phyloP scores from a whole-genome alignment of 192 early-diverging fungal species.

The Coemansia sp. region DNA sequence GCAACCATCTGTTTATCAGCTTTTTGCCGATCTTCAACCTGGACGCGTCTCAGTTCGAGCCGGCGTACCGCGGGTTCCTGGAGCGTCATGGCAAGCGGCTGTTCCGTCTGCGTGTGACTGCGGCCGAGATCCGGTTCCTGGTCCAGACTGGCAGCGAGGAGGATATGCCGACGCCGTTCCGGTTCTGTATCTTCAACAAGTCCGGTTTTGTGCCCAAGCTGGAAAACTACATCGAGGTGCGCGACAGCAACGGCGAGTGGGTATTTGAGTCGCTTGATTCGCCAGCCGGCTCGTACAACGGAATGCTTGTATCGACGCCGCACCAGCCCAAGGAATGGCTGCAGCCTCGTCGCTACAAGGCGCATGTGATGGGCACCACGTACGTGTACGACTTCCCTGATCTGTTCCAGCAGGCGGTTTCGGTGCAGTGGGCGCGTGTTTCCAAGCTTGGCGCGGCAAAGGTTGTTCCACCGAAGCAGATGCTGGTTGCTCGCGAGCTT shows the following conservation, averaged over 20 bases:
- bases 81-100: slow-evolving; percentile 93
- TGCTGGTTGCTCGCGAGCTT: slow-evolving; percentile 83
- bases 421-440: slow-evolving; percentile 73
- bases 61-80: slow-evolving; percentile 83
- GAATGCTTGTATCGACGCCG: slow-evolving; percentile 76
- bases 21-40: slow-evolving; percentile 95
- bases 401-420: slow-evolving; percentile 87
- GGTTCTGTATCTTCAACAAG: slow-evolving; percentile 90
- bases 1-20: slow-evolving; percentile 99
- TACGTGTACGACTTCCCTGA: slow-evolving; percentile 99
- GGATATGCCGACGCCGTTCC: slow-evolving; percentile 75
- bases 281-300: slow-evolving; percentile 79
- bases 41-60: slow-evolving; percentile 80
- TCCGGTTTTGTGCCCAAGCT: slow-evolving; percentile 90
- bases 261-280: slow-evolving; percentile 83
- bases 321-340: slow-evolving; percentile 95
- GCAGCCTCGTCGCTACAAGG: slow-evolving; percentile 96
- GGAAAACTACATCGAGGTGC: slow-evolving; percentile 91
- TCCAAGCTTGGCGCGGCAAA: slow-evolving; percentile 25
- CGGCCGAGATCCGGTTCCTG: slow-evolving; percentile 96
- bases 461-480: slow-evolving; percentile 46
- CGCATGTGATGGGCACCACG: slow-evolving; percentile 96
- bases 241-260: slow-evolving; percentile 77
- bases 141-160: slow-evolving; percentile 68
- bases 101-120: slow-evolving; percentile 90